Base-by-base conservation (phyloP, 2,329 filamentous ascomycete species). In the Fusarium falciforme region DNA sequence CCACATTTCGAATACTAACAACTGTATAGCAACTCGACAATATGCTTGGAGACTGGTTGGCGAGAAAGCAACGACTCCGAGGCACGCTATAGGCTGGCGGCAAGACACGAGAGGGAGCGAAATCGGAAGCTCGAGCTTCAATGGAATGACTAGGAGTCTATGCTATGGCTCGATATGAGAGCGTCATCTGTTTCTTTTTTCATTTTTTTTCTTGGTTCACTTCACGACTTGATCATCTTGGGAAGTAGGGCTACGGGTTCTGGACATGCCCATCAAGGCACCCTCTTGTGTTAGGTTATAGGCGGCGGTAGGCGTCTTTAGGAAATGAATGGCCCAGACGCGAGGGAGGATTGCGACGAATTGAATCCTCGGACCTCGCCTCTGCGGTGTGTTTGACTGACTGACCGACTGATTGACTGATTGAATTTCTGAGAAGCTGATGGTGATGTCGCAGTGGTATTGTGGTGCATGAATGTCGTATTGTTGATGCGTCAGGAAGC, bases 31-130 rank as follows among this genome's bases (percentile, higher is more conserved):
- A 96, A 87, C 88, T 98, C 75, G 96, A 99, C 84, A 91, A 93
- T 22, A 91, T 98, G 89, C 89, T 98, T 52, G 93, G 92, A 75
- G 92, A 94, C 78, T 95, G 94, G 92, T 87, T 97, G 78, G 88
- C 93, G 81, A 85, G 92, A 80, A 88, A 94, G 86, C 87, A 91
- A 87, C 85, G 92, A 85, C 77, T 89, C 79, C 82, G 90, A 84
- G 86, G 87, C 58, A 82, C 83, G 20, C 79, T 87, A 63, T 89
- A 80, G 67, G 64, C 16, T 9, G 20, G 49, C n/a, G 17, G 20
- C 33, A 35, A 25, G 35, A 61, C 22, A 35, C 31, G 42, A 16
- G 44, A 36, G 36, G 63, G n/a, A 29, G 38, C 61, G 38, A 47
- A 29, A 66, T 61, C 25, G 16, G 38, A 67, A 57, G 64, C 31